Evolutionary conservation across 257 asterid genomes (phyloP).

Genomic region (Knoxia roxburghii): DNA sequence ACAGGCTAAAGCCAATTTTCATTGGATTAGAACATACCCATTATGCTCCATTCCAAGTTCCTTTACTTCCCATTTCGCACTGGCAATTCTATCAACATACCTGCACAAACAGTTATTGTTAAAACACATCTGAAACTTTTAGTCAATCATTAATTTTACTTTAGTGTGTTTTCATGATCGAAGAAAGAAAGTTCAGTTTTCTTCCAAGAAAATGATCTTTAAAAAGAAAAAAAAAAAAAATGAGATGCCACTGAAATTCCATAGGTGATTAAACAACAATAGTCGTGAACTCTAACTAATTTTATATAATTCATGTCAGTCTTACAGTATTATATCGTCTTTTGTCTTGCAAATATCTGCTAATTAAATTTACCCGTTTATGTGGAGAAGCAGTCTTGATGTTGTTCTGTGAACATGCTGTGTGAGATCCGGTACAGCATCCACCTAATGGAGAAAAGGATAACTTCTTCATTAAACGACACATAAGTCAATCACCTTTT

Average conservation of each 20-base stretch:
- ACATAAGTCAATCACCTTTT: not conserved
- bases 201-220: not conserved
- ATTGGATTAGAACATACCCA: conserved; percentile 51
- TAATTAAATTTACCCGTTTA: conserved; percentile 63
- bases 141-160: not conserved
- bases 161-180: not conserved
- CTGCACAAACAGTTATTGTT: conserved; percentile 42
- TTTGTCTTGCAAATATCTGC: conserved; percentile 4
- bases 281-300: not conserved
- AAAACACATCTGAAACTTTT: conserved; percentile 6
- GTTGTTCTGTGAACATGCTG: conserved; percentile 83
- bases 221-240: not conserved
- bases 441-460: conserved; percentile 56
- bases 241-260: conserved; percentile 2
- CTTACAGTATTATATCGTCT: not conserved
- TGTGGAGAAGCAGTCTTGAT: conserved; percentile 78
- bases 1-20: not conserved
- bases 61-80: conserved; percentile 96
- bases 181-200: not conserved
- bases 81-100: conserved; percentile 87
- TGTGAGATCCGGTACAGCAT: conserved; percentile 89
- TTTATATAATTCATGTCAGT: not conserved
- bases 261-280: not conserved
- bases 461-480: not conserved
- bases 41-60: conserved; percentile 98